Base-by-base conservation (phyloP, 164 flowering plant species). In the Tetrastigma voinierianum region DNA sequence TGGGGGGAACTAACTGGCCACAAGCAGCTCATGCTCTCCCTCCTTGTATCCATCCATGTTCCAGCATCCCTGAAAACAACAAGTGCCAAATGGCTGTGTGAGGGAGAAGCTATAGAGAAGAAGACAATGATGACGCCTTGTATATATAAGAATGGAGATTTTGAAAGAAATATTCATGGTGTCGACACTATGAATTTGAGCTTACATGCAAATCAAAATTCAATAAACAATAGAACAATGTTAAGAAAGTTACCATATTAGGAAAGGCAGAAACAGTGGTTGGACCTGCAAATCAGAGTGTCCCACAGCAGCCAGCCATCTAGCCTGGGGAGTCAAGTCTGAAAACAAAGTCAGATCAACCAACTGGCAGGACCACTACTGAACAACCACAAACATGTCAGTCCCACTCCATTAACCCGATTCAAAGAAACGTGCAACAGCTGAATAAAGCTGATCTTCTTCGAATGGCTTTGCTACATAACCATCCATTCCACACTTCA, bases 381-480 rank as follows among this genome's bases (percentile, higher is more conserved):
- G 46, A 54, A 57, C 62, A 52, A 59, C 69, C 25, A n/a, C 59
- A 17, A 24, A 14, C 46, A 60, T 59, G 9, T 57, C 20, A 59
- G 51, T 51, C 46, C 57, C 18, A 23, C 60, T 62, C 71, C 32
- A 70, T 81, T 57, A 77, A 70, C 75, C 78, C 64, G 87, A 75
- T 80, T 78, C 82, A 69, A 90, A 87, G 81, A 92, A 90, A 16
- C 64, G 81, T 21, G 89, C 78, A 43, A 90, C 88, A 4, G 91
- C 90, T 46, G 77, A 69, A 71, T 89, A 95, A 46, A 95, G 90
- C 68, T 86, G 89, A 47, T 79, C 89, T 72, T 89, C 93, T 60
- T 85, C 93, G 66, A 95, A 90, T 17, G 99, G 99, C 71, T 95
- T 95, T 1, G 93, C 81, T 16, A 95, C 97, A 67, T 83, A 95